These are phyloP conservation scores for Sporothrix schenckii DNA, from an alignment of 2,329 filamentous ascomycete genomes.

Conservation along the genomic window DNA sequence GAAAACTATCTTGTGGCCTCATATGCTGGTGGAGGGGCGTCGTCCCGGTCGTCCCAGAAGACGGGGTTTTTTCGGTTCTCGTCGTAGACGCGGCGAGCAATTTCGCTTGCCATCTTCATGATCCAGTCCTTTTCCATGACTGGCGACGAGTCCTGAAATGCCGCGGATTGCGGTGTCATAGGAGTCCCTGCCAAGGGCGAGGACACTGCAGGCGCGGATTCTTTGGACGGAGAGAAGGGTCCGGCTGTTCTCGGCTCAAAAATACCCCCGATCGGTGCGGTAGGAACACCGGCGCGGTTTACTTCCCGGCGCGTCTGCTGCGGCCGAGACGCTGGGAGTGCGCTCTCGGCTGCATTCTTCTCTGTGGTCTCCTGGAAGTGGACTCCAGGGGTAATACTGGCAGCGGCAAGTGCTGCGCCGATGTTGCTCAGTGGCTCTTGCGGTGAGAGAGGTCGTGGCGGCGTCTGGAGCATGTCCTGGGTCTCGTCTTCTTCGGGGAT, in stretches of 20 bases:
- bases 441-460: not conserved
- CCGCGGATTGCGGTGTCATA: constrained; percentile 16
- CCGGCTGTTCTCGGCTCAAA: constrained; percentile 28
- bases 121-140: constrained; percentile 84
- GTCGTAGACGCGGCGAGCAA: constrained; percentile 83
- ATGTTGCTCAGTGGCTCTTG: constrained; percentile 25
- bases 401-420: constrained; percentile 25
- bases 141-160: constrained; percentile 54
- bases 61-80: constrained; percentile 67
- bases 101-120: constrained; percentile 91
- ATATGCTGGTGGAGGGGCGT: constrained; percentile 64
- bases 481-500: constrained; percentile 62
- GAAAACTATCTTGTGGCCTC: constrained; percentile 43
- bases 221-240: constrained; percentile 7
- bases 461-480: not conserved
- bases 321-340: constrained; percentile 26
- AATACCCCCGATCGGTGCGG: constrained; percentile 23
- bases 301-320: constrained; percentile 29
- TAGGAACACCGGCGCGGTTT: constrained; percentile 22
- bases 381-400: constrained; percentile 13
- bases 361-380: constrained; percentile 24
- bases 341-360: not conserved
- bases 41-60: constrained; percentile 60
- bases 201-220: constrained; percentile 3
- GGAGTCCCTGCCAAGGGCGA: constrained; percentile 26